Base-by-base conservation (phyloP, 192 early-diverging fungal species). In the Obelidium mucronatum region DNA sequence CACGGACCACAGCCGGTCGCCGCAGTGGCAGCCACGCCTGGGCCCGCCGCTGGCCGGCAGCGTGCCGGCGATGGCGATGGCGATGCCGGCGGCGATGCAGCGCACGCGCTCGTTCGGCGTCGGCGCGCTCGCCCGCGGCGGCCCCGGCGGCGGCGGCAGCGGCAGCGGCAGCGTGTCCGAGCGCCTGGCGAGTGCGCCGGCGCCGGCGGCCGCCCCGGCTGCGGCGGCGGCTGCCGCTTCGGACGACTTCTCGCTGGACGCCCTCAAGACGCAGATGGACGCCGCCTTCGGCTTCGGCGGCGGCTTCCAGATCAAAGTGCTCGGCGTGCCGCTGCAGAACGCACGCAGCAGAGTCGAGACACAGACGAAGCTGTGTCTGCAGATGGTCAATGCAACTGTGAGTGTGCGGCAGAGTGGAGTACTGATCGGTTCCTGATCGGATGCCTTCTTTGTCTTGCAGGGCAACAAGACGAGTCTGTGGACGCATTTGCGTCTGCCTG, bases 301-400 rank as follows among this genome's bases (percentile, higher is more conserved):
- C 40, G 58, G 56, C 37, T 74, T 63, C 40, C 11, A 60, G 44
- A 62, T 74, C 56, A 48, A 80, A 24, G 77, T 85, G 40, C 74
- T 85, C 17, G 84, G 84, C 39, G 79, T 83, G 19, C 84, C 84
- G 28, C 75, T 79, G 52, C 74, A 78, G 34, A 81, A 85, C 44
- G 84, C 84, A 40, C 94, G 95, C 79, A 96, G 94, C 13, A 84
- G 96, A 4, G 96, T 97, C 42, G 95, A 98, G 83, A 98, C 96
- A 26, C 96, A 96, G 82, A 95, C 96, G 77, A 96, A 95, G 69
- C 84, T 97, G 31, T 94, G 93, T 36, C 79, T 98, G 75, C 93
- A 95, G 74, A 85, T 98, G 33, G 86, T 92, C 0, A 30, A 55
- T 35, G 36, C 28, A 5, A 15, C 19, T 17, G 66, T 67, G 48